Conservation (phyloP, 2,329 filamentous ascomycete species). For the Hymenoscyphus infarciens region DNA sequence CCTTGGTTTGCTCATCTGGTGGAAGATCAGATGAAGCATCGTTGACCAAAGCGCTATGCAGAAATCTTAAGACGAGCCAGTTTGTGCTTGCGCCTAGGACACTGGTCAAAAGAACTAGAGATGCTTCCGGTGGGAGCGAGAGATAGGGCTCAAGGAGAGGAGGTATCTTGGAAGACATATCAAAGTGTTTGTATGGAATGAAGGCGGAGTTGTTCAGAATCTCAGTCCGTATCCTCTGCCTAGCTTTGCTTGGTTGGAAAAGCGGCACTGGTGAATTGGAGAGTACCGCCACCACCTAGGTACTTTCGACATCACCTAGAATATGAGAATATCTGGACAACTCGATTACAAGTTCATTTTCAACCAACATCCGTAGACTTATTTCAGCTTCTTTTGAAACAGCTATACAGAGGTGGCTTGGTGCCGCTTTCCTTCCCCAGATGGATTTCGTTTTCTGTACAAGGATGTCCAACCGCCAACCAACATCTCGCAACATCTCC, state of each 20-base stretch:
- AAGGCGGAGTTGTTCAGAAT: not conserved
- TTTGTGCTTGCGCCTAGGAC: slow-evolving; percentile 62
- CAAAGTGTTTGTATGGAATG: slow-evolving; percentile 2
- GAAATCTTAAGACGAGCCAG: slow-evolving; percentile 60
- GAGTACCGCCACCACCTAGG: not conserved
- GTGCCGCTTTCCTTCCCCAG: not conserved
- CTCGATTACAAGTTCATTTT: not conserved
- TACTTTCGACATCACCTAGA: not conserved
- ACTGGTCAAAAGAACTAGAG: slow-evolving; percentile 64
- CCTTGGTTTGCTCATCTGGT: slow-evolving; percentile 40
- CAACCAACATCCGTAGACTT: not conserved
- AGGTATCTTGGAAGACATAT: slow-evolving; percentile 41
- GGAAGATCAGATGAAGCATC: slow-evolving; percentile 33
- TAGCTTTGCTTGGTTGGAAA: not conserved
- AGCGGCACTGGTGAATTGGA: not conserved
- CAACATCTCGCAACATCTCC: not conserved
- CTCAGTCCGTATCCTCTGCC: not conserved
- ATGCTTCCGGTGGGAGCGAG: slow-evolving; percentile 51
- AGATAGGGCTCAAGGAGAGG: slow-evolving; percentile 64
- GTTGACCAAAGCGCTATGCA: slow-evolving; percentile 35
- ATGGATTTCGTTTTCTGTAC: not conserved
- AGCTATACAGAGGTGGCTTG: not conserved
- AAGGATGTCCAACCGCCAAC: not conserved
- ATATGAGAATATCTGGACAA: not conserved
- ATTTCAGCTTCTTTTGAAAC: not conserved